phyloP scores from a whole-genome alignment of 495 filamentous ascomycete species.

The Aspergillus nidulans region DNA sequence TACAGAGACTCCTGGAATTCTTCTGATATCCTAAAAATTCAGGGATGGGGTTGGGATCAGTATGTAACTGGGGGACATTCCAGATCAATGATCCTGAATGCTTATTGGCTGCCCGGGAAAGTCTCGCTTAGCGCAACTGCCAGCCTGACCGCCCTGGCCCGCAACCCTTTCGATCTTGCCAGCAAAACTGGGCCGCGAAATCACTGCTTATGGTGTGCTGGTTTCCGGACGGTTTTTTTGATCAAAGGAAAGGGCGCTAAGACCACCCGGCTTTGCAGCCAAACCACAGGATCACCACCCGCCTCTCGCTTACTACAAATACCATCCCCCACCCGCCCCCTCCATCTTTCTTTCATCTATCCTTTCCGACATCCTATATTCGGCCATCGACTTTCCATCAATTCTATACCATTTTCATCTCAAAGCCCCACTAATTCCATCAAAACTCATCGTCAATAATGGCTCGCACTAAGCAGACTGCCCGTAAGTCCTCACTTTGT shows the following conservation, averaged over 20 bases:
- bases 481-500: constrained; percentile 62
- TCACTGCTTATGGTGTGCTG: constrained; percentile 36
- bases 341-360: constrained; percentile 48
- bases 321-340: constrained; percentile 46
- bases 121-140: constrained; percentile 38
- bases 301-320: constrained; percentile 43
- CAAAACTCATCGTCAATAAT: constrained; percentile 57
- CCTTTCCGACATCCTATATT: constrained; percentile 22
- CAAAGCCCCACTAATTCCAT: constrained; percentile 43
- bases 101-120: constrained; percentile 33
- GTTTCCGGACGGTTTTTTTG: constrained; percentile 33
- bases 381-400: constrained; percentile 37
- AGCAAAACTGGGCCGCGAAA: constrained; percentile 29
- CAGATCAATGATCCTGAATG: constrained; percentile 37
- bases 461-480: constrained; percentile 99
- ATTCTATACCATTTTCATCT: constrained; percentile 49
- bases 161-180: constrained; percentile 25
- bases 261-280: constrained; percentile 21
- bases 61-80: constrained; percentile 26
- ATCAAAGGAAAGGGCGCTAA: constrained; percentile 28
- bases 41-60: constrained; percentile 36
- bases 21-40: constrained; percentile 17
- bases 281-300: constrained; percentile 41
- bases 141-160: constrained; percentile 12
- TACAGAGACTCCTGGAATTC: constrained; percentile 9